Conservation (phyloP, 441 rosid genomes). For the Kokia cookei region DNA sequence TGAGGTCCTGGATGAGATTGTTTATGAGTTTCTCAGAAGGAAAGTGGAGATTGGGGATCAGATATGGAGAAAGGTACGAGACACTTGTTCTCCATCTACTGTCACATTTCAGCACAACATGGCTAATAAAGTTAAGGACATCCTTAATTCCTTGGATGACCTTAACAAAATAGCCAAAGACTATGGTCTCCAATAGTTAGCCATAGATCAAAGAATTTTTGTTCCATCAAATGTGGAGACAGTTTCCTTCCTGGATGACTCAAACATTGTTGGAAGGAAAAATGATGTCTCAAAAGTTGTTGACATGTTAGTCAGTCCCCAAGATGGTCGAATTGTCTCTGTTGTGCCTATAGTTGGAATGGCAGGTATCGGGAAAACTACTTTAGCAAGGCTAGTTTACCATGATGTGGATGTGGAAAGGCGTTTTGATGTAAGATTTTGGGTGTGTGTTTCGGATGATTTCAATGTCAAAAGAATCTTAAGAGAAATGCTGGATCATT, state of each 20-base stretch:
- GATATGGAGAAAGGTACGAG: not conserved
- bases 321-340: not conserved
- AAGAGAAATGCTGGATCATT: not conserved
- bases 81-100: not conserved
- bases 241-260: not conserved
- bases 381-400: slow-evolving; percentile 14
- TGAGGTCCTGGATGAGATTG: not conserved
- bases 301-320: not conserved
- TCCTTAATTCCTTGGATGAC: not conserved
- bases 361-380: slow-evolving; percentile 17
- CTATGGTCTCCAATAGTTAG: not conserved
- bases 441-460: slow-evolving; percentile 28
- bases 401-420: slow-evolving; percentile 19
- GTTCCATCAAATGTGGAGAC: not conserved
- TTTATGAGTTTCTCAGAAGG: slow-evolving; percentile 1
- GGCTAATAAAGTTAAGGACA: not conserved
- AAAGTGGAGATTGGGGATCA: not conserved
- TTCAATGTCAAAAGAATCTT: not conserved
- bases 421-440: slow-evolving; percentile 23
- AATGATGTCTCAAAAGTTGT: not conserved
- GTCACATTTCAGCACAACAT: not conserved
- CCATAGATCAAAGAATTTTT: not conserved
- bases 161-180: not conserved
- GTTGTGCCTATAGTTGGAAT: slow-evolving; percentile 8
- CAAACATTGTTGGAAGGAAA: not conserved